Percentiles rank a stretch among this genome's conserved stretches.
Evolutionary conservation across 768 basidiomycete genomes (phyloP).

Genomic region (Lactifluus pinguis): DNA sequence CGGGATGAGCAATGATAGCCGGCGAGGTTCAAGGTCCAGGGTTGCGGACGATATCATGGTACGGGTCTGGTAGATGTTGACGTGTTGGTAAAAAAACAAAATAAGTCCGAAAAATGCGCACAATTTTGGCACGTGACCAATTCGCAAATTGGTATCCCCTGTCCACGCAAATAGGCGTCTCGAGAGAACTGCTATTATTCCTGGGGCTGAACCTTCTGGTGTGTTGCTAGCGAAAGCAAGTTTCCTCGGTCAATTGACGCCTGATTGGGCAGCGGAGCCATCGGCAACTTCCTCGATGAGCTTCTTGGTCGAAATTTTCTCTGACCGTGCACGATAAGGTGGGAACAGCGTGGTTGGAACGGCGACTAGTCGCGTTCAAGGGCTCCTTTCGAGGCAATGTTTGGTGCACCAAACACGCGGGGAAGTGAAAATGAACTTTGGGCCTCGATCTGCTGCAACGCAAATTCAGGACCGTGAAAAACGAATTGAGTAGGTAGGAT

Average conservation of each 20-base stretch:
- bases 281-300: conserved; percentile 40
- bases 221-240: neutral
- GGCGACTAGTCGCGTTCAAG: conserved; percentile 44
- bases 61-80: conserved; percentile 33
- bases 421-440: conserved; percentile 54
- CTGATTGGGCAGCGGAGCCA: neutral
- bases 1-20: conserved; percentile 46
- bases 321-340: conserved; percentile 13
- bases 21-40: conserved; percentile 58
- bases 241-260: conserved; percentile 38
- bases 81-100: neutral
- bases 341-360: conserved; percentile 41
- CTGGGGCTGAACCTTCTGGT: neutral
- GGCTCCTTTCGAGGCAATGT: conserved; percentile 70
- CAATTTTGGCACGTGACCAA: conserved; percentile 44
- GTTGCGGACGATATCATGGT: conserved; percentile 37
- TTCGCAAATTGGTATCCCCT: conserved; percentile 35
- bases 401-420: conserved; percentile 61
- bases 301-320: conserved; percentile 25
- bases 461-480: conserved; percentile 26
- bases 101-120: conserved; percentile 28
- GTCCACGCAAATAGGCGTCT: conserved; percentile 43
- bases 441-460: conserved; percentile 54
- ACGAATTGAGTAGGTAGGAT: neutral
- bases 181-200: neutral